Evolutionary conservation across 148 eudicot genomes (phyloP).

Genomic region (Heliosperma pusillum): DNA sequence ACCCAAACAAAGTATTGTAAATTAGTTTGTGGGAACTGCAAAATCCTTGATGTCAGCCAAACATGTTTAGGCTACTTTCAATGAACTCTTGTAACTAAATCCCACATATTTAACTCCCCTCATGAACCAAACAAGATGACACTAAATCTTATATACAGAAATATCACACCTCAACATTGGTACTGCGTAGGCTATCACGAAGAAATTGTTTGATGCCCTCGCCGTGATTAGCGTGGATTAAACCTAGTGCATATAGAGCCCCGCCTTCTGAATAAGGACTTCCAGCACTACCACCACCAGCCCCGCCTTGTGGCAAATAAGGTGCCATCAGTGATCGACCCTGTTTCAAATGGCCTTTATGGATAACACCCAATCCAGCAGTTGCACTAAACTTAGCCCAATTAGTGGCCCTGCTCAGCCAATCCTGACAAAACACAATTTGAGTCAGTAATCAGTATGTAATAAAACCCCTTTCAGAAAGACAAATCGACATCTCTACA

Average conservation of each 20-base stretch:
- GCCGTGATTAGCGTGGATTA: constrained; percentile 98
- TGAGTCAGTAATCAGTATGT: constrained; percentile 1
- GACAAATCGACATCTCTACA: neutral
- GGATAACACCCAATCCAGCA: constrained; percentile 96
- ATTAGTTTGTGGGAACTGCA: too few relatives aligned
- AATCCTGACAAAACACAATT: constrained; percentile 54
- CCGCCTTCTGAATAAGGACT: constrained; percentile 99
- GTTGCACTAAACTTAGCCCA: constrained; percentile 99
- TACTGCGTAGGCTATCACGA: constrained; percentile 78
- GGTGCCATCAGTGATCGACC: constrained; percentile 99
- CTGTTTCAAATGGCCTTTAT: constrained; percentile 93
- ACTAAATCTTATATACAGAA: neutral
- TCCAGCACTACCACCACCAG: constrained; percentile 70
- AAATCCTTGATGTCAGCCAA: too few relatives aligned
- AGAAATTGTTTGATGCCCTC: constrained; percentile 96
- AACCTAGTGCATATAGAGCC: constrained; percentile 91
- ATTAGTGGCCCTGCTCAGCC: constrained; percentile 98
- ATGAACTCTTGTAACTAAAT: too few relatives aligned
- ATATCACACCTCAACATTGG: constrained; percentile 80
- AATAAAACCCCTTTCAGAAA: neutral
- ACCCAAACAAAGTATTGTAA: too few relatives aligned
- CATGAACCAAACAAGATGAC: neutral
- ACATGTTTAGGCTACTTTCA: too few relatives aligned
- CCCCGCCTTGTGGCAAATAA: constrained; percentile 92
- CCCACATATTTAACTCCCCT: neutral